Base-by-base conservation (phyloP, 164 flowering plant genomes). In the Houttuynia cordata region DNA sequence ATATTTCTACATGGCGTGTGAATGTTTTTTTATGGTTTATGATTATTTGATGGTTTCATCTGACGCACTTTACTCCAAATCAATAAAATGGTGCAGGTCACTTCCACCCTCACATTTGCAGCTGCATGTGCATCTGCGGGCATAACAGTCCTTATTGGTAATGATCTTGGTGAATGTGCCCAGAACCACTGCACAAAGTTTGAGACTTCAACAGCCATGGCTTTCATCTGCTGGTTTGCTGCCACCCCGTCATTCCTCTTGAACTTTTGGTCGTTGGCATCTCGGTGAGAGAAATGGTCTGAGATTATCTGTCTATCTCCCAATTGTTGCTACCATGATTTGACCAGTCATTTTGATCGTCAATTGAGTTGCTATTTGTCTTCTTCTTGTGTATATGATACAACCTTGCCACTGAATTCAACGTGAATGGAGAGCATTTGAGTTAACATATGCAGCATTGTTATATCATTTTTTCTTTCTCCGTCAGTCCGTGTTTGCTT, bases 141-240 rank as follows among this genome's bases (percentile, higher is more conserved):
- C 51, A 86, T 87, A 74, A 84, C 95, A 21, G 91, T 90, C 56
- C 87, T 90, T 39, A 75, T 90, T 17, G 78, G 80, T 53, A 85
- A 80, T 62, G 97, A 87, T 72, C 78, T 84, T 15, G 56, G 78
- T n/a, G 71, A 62, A 63, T 90, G 93, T 68, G 66, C 69, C 4
- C 19, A 62, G 51, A 85, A 85, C 74, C 86, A 82, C 64, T 87
- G 95, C 68, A 58, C 70, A 7, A 73, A 72, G 65, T 85, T 90
- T 68, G 85, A 83, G 74, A 72, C 87, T 17, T 88, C 97, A 22
- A 87, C 91, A 7, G 87, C 93, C 4, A 80, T 87, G 91, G 95
- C 97, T 50, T 90, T 85, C 60, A 72, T 90, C 47, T 81, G 95
- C 64, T 87, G 97, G 93, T 82, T 90, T 63, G 69, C 82, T 3